Base-by-base conservation (phyloP, 176 grass and related monocot species). In the Triticum monococcum region DNA sequence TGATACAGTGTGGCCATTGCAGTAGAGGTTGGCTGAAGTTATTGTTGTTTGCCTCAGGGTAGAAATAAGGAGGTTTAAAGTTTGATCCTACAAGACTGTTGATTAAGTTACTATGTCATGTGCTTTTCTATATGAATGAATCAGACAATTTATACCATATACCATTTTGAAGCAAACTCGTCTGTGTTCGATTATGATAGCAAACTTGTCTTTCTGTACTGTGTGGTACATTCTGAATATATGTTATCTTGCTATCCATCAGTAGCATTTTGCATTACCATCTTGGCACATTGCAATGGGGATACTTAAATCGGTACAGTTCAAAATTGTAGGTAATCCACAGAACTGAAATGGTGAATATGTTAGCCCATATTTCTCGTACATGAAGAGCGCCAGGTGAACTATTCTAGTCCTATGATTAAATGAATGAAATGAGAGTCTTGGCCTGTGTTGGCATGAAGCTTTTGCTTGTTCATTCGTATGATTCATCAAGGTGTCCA, bases 61-160 rank as follows among this genome's bases (percentile, higher is more conserved):
- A 87, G 85, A 48, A 91, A 84, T 91, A 91, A 91, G 66, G 74
- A 74, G 69, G 67, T 12, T 87, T 84, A 48, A 28, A 84, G 36
- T 68, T 37, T 90, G 80, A 68, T 70, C 69, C 18, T 68, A 87
- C 46, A 91, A 4, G 80, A 50, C 62, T 12, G 76, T 81, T n/a
- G 41, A 69, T 80, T 76, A 54, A 9, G 20, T 87, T n/a, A 68
- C 75, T 40, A 68, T 75, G 33, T 66, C 18, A 20, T 24, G 16
- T 11, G 4, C 5, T 63, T 62, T 72, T 68, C 61, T 45, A 48
- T 84, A 30, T 52, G 45, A 70, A 87, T 84, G 33, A 81, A 84
- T 36, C 20, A 46, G 33, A 25, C 1, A 59, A 22, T 59, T 54
- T 25, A 48, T 64, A 24, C 77, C 13, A 65, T 64, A 38, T 64